Evolutionary conservation across 257 asterid species (phyloP), one percentile per base, ranked within the genome.

Genomic region (Salvia splendens): DNA sequence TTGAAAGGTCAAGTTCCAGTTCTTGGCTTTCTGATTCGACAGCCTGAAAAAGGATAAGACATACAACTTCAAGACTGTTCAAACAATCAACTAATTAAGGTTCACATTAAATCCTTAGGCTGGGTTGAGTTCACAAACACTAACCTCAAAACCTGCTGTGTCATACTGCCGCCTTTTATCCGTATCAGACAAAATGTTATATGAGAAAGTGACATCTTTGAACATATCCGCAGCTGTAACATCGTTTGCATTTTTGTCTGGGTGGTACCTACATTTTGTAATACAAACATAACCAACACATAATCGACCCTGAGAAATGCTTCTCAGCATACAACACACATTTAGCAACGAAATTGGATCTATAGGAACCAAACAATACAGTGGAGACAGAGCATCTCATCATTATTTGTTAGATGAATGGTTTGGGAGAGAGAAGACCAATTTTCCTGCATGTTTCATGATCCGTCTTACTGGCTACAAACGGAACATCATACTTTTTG

Each of bases 221-320:
- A 94, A 94, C 83, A 84, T 81, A 75, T 94, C 96, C 0, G 95
- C 89, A 10, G 99, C 97, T 72, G 82, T 78, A 38, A 82, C 78
- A 62, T 91, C 98, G 78, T 94, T 94, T 68, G 93, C 93, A 83
- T 94, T 94, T 83, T 94, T 94, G 83, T 91, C 99, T 0, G 99
- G 99, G 82, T 94, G 99, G 74, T 94, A 91, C 90, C 99, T 94
- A 66, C 35, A 56, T 73, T 65, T 61, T 64, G 60, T 16, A 42
- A 46, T 50, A 42, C 15, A 76, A 64, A 35, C 68, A 69, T 64
- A 60, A 73, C 61, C 47, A 64, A 24, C 68, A 16, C 63, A 63
- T 42, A 36, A 56, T 48, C 61, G 47, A 24, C 50, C 63, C 53
- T 43, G 32, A 48, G 11, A 45, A 60, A 64, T n/a, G 61, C 16